Evolutionary conservation across 805 yeast genomes (phyloP).

Genomic region (Candida adriatica): DNA sequence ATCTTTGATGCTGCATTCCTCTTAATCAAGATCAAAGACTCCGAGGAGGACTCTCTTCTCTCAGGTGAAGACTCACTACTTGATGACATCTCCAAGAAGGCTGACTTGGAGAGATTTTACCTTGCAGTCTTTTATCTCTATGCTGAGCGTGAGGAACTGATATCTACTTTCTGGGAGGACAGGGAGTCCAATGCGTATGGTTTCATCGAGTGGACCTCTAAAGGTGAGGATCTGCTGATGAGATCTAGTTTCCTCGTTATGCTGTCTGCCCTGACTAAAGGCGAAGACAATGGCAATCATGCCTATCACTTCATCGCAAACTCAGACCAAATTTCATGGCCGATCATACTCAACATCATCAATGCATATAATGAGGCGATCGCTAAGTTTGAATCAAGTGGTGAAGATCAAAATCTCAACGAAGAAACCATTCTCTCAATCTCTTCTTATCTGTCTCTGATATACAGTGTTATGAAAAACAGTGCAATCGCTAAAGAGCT

Average conservation of each 20-base stretch:
- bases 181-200: constrained; percentile 63
- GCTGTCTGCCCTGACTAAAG: constrained; percentile 66
- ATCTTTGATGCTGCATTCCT: constrained; percentile 60
- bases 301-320: constrained; percentile 40
- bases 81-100: constrained; percentile 61
- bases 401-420: constrained; percentile 51
- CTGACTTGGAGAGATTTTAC: constrained; percentile 85
- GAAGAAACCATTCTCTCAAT: constrained; percentile 76
- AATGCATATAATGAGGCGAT: constrained; percentile 45
- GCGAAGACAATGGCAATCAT: constrained; percentile 46
- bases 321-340: constrained; percentile 45
- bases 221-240: constrained; percentile 72
- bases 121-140: constrained; percentile 66
- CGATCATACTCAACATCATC: constrained; percentile 45
- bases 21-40: constrained; percentile 59
- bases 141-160: constrained; percentile 49
- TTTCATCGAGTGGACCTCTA: constrained; percentile 83
- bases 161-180: constrained; percentile 63
- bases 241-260: constrained; percentile 76
- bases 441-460: constrained; percentile 64
- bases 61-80: constrained; percentile 50
- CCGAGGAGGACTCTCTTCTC: constrained; percentile 64
- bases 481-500: constrained; percentile 27
- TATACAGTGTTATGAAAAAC: constrained; percentile 44
- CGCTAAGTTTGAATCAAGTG: constrained; percentile 26